Conservation (phyloP, 2,329 filamentous ascomycete genomes). For the Paecilomyces formosus region DNA sequence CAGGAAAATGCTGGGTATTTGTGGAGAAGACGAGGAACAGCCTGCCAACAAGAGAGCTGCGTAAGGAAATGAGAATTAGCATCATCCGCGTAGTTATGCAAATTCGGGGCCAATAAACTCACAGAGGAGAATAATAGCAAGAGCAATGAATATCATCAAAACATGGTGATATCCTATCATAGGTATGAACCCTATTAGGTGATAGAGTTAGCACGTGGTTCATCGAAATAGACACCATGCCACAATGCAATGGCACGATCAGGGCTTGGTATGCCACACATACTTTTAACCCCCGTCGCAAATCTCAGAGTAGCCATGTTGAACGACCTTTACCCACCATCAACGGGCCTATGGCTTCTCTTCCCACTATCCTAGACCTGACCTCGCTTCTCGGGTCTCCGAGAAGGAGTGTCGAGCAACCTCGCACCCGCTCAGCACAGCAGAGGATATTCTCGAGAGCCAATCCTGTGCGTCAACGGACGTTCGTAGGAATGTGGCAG, state of each 20-base stretch:
- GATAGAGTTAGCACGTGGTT: not conserved
- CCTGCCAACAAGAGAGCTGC: slow-evolving; percentile 85
- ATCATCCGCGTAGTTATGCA: slow-evolving; percentile 9
- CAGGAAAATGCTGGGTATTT: slow-evolving; percentile 94
- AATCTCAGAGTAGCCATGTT: slow-evolving; percentile 22
- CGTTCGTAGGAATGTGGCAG: not conserved
- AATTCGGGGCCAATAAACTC: slow-evolving; percentile 35
- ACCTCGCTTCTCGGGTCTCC: slow-evolving; percentile 34
- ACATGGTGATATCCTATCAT: slow-evolving; percentile 71
- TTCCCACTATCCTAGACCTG: not conserved
- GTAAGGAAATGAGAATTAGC: slow-evolving; percentile 7
- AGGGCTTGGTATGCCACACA: slow-evolving; percentile 7
- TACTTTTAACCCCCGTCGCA: slow-evolving; percentile 28
- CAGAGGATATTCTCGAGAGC: not conserved
- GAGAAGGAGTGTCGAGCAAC: slow-evolving; percentile 27
- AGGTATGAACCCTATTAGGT: slow-evolving; percentile 46
- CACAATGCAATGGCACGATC: not conserved
- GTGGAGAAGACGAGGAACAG: slow-evolving; percentile 90
- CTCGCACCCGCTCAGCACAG: slow-evolving; percentile 4
- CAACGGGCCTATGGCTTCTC: slow-evolving; percentile 31
- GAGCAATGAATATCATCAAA: slow-evolving; percentile 91
- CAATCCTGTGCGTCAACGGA: not conserved
- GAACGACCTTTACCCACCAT: slow-evolving; percentile 5
- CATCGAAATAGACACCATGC: not conserved
- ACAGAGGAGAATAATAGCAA: slow-evolving; percentile 94